Evolutionary conservation across 352 stramenopile species (phyloP), one percentile per base, ranked within the genome.

Genomic region (Phytophthora multivora): DNA sequence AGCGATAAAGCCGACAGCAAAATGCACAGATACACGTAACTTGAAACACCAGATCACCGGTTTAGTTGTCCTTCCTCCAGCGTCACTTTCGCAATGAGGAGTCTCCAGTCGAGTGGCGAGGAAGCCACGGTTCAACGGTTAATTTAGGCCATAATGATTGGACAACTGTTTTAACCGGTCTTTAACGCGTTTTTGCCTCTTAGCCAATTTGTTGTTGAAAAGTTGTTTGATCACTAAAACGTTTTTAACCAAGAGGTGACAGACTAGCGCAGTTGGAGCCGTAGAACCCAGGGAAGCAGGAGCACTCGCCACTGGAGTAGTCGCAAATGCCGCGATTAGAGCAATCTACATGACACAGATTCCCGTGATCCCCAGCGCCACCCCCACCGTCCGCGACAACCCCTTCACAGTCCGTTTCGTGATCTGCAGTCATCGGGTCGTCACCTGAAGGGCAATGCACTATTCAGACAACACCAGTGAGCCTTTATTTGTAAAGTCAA

Each of bases 321-420:
- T 94, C 81, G 63, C 86, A 96, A 13, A 79, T 74, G 40, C 87
- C 86, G 13, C 84, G 80, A 52, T 95, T 94, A 6, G 87, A 66
- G 57, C 85, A 95, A 35, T 91, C 81, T 18, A 91, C 78, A 26
- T 94, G 83, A 40, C 83, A 95, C 12, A 78, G 59, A 40, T 93
- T 93, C 43, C 70, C 84, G 2, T 40, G 9, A 1, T 16, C 68
- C 0, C 83, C 82, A 0, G 64, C 69, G 28, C 71, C 81, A 15
- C 62, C 46, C 21, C 79, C 80, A 7, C 73, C 81, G 1, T 38
- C 25, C 19, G 83, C 78, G 10, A 69, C 31, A 23, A 79, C 76
- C 19, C 73, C 75, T 47, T 49, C 57, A 73, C 94, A 98, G 46
- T 98, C 62, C 1, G 86, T 97, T 71, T 98, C 93, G 57, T 95